Evolutionary conservation across 163 green algal genomes (phyloP).

Genomic region (Prototheca cutis): DNA sequence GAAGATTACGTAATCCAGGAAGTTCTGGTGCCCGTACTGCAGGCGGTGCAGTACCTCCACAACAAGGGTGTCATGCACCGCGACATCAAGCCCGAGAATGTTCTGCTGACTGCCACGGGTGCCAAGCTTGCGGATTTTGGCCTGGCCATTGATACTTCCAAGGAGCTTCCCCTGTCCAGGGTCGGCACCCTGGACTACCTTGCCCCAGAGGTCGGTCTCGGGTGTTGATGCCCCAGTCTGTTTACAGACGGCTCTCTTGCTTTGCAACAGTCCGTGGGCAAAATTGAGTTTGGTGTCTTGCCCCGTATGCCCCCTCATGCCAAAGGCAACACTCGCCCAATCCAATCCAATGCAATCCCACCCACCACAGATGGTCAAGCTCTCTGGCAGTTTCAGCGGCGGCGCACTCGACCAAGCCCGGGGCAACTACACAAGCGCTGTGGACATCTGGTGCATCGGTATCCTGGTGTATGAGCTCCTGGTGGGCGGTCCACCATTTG

Average conservation of each 20-base stretch:
- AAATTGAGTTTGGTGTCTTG: too few relatives aligned
- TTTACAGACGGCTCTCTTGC: neutral
- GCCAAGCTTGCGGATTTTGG: conserved; percentile 40
- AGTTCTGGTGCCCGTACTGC: conserved; percentile 27
- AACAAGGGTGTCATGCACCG: conserved; percentile 41
- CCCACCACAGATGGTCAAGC: conserved; percentile 25
- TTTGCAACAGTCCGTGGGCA: too few relatives aligned
- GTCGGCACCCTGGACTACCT: conserved; percentile 59
- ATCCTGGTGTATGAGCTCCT: conserved; percentile 49
- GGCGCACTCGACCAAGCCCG: neutral
- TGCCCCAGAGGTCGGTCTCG: conserved; percentile 35
- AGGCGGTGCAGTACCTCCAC: conserved; percentile 34
- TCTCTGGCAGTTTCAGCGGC: neutral
- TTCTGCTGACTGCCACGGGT: conserved; percentile 26
- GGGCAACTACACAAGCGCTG: conserved; percentile 27
- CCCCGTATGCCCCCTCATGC: too few relatives aligned
- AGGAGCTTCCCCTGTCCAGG: conserved; percentile 21
- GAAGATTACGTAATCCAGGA: conserved; percentile 22
- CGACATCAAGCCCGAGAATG: conserved; percentile 59
- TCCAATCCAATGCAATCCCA: too few relatives aligned
- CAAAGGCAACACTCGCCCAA: too few relatives aligned
- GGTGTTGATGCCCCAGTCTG: neutral
- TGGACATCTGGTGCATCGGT: conserved; percentile 46
- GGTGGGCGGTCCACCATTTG: conserved; percentile 42
- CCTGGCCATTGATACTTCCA: conserved; percentile 30